Base-by-base conservation (phyloP, 2,329 filamentous ascomycete genomes). In the Aspergillus sp. region DNA sequence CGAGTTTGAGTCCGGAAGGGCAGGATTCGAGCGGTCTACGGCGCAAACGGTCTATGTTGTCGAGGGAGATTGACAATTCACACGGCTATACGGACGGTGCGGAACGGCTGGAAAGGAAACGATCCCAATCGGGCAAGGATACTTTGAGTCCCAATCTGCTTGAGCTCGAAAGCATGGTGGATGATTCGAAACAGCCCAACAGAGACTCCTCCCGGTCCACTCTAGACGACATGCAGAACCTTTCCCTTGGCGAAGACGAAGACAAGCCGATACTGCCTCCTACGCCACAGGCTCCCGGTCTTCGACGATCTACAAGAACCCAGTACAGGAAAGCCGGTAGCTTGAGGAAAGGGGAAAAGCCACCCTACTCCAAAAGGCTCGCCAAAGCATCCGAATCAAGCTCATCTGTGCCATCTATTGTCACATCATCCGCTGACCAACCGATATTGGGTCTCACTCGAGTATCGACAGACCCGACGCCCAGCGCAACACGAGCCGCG, bases 41-140 rank as follows among this genome's bases (percentile, higher is more conserved):
- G 56, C 80, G 93, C 58, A 95, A 94, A 68, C 95, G 93, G 68
- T 97, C 91, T 0, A 96, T 94, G 87, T 75, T 98, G 4, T 97
- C 91, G 4, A 80, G 85, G 48, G 90, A 97, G 64, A 86, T 98
- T 49, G 86, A 95, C 56, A 86, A 80, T 53, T 80, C 82, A 4
- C 76, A 77, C 6, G 82, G 81, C 35, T 94, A 93, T 63, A 76
- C 85, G 51, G 89, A 96, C 70, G 90, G 88, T 19, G 86, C 88
- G 10, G 90, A 94, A 49, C 77, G 82, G 51, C 69, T 94, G 48
- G 85, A 86, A 58, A 77, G 85, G 55, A 84, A 88, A 62, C 78
- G 80, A 50, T 93, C 87, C 29, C 64, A 77, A 57, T 73, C 74
- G 7, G 72, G 69, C 12, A 75, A 74, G 34, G 71, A 76, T 7